Conservation (phyloP, 2,329 filamentous ascomycete genomes). For the Cladosporium sp. region DNA sequence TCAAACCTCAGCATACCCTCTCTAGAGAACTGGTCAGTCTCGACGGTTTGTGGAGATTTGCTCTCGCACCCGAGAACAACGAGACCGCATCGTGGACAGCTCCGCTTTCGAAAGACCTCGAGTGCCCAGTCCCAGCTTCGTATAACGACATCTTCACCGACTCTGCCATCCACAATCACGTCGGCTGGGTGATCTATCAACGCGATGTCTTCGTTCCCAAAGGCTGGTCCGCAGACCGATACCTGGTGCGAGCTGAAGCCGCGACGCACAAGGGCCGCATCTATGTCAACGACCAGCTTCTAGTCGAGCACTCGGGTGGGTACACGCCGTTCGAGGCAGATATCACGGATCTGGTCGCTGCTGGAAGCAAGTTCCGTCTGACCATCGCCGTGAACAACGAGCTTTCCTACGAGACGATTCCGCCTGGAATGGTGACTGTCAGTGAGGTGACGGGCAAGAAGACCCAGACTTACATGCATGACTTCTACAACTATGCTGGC, state of each 20-base stretch:
- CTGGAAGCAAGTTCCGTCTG: conserved; percentile 5
- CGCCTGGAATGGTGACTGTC: background rate
- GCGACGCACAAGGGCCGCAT: conserved; percentile 8
- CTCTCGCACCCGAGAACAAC: background rate
- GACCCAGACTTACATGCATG: conserved; percentile 4
- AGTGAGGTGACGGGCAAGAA: background rate
- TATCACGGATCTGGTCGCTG: background rate
- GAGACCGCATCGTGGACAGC: background rate
- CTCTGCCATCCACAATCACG: conserved; percentile 4
- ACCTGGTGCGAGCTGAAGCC: conserved; percentile 3
- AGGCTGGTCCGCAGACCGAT: conserved; percentile 6
- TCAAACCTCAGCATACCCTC: conserved; percentile 3
- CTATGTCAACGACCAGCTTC: conserved; percentile 5
- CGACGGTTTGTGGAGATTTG: conserved; percentile 10
- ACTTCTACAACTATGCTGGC: conserved; percentile 11
- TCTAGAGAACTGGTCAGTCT: conserved; percentile 10
- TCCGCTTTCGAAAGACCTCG: background rate
- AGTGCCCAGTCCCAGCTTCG: conserved; percentile 6
- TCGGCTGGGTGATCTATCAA: conserved; percentile 11
- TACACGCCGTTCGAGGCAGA: conserved; percentile 10
- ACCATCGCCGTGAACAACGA: conserved; percentile 11
- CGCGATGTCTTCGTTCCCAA: background rate
- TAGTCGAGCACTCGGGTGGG: conserved; percentile 4
- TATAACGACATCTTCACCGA: conserved; percentile 12
- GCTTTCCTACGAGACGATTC: conserved; percentile 4